Percentiles rank a stretch among this genome's conserved stretches.
Conservation (phyloP, 202 grass and related monocot genomes). For the Panicum hallii region DNA sequence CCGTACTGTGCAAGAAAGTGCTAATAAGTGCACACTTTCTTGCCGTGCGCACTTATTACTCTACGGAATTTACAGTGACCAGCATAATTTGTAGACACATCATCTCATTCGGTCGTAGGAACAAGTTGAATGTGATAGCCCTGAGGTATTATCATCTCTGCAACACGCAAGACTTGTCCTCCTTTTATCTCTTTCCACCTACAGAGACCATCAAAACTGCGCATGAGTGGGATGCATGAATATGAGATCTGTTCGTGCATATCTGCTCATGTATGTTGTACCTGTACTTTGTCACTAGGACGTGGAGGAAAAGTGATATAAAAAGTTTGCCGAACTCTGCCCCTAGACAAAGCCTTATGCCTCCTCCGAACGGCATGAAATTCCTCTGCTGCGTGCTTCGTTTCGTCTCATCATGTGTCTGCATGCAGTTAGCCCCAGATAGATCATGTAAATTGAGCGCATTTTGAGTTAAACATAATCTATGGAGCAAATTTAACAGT, state of each 20-base stretch:
- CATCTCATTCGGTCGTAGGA: neutral
- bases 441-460: no score
- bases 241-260: no score
- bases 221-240: neutral
- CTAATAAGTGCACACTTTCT: no score
- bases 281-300: conserved; percentile 48
- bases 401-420: neutral
- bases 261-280: neutral
- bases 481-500: no score
- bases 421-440: neutral
- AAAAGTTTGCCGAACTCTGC: conserved; percentile 56
- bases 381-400: conserved; percentile 21
- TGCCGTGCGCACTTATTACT: neutral
- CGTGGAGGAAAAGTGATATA: conserved; percentile 63
- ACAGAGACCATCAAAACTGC: neutral
- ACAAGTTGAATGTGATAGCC: conserved; percentile 52
- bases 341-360: conserved; percentile 58
- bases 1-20: no score
- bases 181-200: conserved; percentile 52
- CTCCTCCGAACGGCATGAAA: conserved; percentile 67
- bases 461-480: no score
- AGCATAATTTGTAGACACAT: neutral
- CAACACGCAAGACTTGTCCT: conserved; percentile 47
- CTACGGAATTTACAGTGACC: no score
- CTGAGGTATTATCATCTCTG: conserved; percentile 32